phyloP scores from a whole-genome alignment of 495 filamentous ascomycete species.

The Aspergillus cavernicola region DNA sequence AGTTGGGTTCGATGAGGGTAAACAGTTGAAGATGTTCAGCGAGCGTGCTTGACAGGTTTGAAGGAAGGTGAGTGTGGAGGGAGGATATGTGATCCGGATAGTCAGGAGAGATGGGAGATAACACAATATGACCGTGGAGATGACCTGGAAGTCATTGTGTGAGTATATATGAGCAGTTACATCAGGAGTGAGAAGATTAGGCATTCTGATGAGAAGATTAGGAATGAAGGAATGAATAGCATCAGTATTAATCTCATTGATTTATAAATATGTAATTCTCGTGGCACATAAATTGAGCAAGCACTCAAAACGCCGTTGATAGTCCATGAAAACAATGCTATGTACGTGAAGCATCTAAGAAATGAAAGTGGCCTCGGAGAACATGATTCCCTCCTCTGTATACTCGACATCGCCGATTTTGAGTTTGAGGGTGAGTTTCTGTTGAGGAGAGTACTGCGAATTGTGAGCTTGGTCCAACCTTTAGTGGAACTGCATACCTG shows the following conservation, averaged over 20 bases:
- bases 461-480: slow-evolving; percentile 9
- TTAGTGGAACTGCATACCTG: slow-evolving; percentile 54
- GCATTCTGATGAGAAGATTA: neutral
- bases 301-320: slow-evolving; percentile 17
- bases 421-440: slow-evolving; percentile 68
- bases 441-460: slow-evolving; percentile 58
- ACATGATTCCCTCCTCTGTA: slow-evolving; percentile 71
- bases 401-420: slow-evolving; percentile 76
- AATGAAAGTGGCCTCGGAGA: slow-evolving; percentile 91
- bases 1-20: too few species aligned
- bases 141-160: too few species aligned
- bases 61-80: too few species aligned
- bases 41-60: too few species aligned
- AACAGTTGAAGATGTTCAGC: too few species aligned
- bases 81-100: too few species aligned
- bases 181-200: neutral
- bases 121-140: too few species aligned
- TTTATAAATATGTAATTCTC: slow-evolving; percentile 13
- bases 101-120: too few species aligned
- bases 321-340: slow-evolving; percentile 24
- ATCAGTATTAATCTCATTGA: slow-evolving; percentile 2
- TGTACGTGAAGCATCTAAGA: slow-evolving; percentile 48
- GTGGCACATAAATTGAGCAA: slow-evolving; percentile 14
- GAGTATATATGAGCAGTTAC: too few species aligned
- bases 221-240: neutral